Base-by-base conservation (phyloP, 495 filamentous ascomycete species). In the Aspergillus homomorphus region DNA sequence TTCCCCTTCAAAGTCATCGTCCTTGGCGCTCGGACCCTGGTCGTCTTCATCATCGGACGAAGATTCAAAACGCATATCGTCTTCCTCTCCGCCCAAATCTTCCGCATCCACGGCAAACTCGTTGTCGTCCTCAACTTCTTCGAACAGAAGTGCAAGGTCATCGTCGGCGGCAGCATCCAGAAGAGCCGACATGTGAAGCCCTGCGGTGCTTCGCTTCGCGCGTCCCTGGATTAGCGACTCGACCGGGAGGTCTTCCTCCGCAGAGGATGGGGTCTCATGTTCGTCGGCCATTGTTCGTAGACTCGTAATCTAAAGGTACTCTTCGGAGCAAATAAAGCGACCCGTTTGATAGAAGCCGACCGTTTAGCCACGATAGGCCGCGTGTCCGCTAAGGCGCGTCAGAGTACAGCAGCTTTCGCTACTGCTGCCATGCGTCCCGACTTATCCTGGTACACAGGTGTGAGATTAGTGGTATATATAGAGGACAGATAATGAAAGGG, bases 91-190 rank as follows among this genome's bases (percentile, higher is more conserved):
- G 6, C 71, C 88, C 16, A 81, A 87, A 18, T 86, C 86, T 19
- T 85, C 87, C 24, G 73, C 85, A 21, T 80, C 85, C 42, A 87
- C 87, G 26, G 76, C 80, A 61, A 91, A 94, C 14, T 90, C 90
- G 12, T 86, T 86, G 62, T 96, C 92, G 55, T 95, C 86, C 59
- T 93, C 91, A 56, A 91, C 87, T 72, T 94, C 89, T 59, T 88
- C 85, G 60, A 94, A 95, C 5, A 96, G 80, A 8, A 92, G 82
- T 51, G 92, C 87, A 30, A 91, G 80, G 51, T 91, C 89, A 48
- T 91, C 87, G 52, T 88, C 87, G 54, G 87, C 87, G 65, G 88
- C 88, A 60, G 85, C 87, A 21, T 87, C 86, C 46, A 96, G 76
- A 60, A 97, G 85, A 26, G 83, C 82, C 30, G 87, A 86, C 80